These are phyloP conservation scores for Hirsutella thompsonii DNA, from an alignment of 2,329 filamentous ascomycete species.

Conservation along the genomic window DNA sequence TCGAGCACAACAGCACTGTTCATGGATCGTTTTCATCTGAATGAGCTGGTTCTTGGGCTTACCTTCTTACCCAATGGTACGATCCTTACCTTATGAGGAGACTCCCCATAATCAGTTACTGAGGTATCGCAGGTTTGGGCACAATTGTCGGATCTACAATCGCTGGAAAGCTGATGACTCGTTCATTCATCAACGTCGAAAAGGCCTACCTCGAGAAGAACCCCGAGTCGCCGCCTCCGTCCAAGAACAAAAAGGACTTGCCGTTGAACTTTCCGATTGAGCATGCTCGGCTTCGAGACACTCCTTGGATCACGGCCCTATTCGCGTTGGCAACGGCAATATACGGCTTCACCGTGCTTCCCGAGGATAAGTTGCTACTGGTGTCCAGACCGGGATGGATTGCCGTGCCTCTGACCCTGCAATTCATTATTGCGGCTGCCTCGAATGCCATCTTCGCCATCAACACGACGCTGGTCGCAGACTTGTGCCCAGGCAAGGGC, in stretches of 20 bases:
- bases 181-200: constrained; percentile 17
- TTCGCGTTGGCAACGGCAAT: constrained; percentile 25
- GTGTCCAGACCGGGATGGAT: constrained; percentile 2
- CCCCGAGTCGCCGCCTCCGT: constrained; percentile 1
- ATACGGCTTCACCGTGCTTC: constrained; percentile 10
- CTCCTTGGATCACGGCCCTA: constrained; percentile 23
- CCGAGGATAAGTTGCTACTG: not conserved
- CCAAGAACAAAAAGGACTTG: constrained; percentile 8
- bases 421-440: constrained; percentile 22
- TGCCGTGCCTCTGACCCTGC: constrained; percentile 6
- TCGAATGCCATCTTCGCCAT: constrained; percentile 23
- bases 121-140: not conserved
- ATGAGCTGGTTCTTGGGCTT: constrained; percentile 12
- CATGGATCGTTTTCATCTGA: constrained; percentile 12
- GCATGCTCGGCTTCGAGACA: constrained; percentile 22
- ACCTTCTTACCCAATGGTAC: constrained; percentile 13
- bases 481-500: constrained; percentile 16
- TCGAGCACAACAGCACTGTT: constrained; percentile 24
- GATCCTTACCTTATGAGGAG: too few species aligned
- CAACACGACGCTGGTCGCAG: constrained; percentile 19
- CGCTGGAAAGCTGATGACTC: constrained; percentile 28
- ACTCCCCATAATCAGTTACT: too few species aligned
- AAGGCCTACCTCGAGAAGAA: constrained; percentile 15
- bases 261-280: constrained; percentile 28
- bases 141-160: constrained; percentile 23